Conservation (phyloP, 345 rosid species). For the Tarenaya hassleriana region DNA sequence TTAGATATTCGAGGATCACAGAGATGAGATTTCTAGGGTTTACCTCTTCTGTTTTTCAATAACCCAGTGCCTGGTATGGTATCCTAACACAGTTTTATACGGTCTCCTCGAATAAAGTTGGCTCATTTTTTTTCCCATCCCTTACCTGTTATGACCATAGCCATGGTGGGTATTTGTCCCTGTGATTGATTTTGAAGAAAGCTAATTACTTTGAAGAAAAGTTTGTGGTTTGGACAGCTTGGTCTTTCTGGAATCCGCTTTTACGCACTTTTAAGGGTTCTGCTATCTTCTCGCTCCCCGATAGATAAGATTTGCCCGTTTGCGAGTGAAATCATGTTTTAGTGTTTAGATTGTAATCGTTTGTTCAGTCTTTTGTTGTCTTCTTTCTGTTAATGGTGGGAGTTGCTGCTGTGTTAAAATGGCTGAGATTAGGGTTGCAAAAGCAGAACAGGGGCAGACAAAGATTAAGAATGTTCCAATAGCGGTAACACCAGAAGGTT, state of each 20-base stretch:
- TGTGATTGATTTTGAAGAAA: too few relatives aligned
- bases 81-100: constrained; percentile 7
- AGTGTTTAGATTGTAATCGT: constrained; percentile 13
- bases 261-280: too few relatives aligned
- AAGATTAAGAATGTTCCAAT: constrained; percentile 86
- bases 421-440: constrained; percentile 80
- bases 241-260: too few relatives aligned
- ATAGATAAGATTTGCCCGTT: too few relatives aligned
- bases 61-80: constrained; percentile 28
- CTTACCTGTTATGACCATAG: too few relatives aligned
- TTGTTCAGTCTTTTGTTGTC: too few relatives aligned
- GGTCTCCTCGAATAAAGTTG: background rate
- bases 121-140: too few relatives aligned
- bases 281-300: too few relatives aligned
- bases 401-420: too few relatives aligned
- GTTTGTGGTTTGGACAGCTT: background rate
- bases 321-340: constrained; percentile 3
- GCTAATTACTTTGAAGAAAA: too few relatives aligned
- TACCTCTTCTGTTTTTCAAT: background rate
- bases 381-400: constrained; percentile 1
- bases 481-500: constrained; percentile 96
- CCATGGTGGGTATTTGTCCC: too few relatives aligned
- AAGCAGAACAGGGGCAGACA: constrained; percentile 71
- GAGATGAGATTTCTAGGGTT: constrained; percentile 30
- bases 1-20: constrained; percentile 25